Base-by-base conservation (phyloP, 805 yeast genomes). In the Wickerhamiella qilinensis region DNA sequence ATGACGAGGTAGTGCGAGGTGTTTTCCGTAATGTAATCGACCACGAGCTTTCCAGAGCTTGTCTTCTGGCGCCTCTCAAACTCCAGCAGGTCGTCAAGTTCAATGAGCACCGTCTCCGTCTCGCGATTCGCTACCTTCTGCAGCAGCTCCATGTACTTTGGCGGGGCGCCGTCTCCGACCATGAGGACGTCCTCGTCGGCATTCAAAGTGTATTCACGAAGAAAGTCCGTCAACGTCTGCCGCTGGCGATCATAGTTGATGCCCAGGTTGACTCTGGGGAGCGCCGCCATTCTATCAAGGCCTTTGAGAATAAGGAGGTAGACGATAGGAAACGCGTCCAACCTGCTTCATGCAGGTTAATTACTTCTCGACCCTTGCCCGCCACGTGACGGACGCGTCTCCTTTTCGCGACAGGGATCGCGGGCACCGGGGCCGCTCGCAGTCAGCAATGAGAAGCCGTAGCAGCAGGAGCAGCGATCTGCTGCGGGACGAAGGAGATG, bases 91-190 rank as follows among this genome's bases (percentile, higher is more conserved):
- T 91, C 99, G 56, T 91, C 94, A 37, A 91, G 65, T 43, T 84
- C 94, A 35, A 91, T 67, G 39, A 64, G 64, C 17, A 91, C 51
- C 1, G 84, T 72, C 24, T 79, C 64, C 21, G 65, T 45, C 47
- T 86, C 85, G 52, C 98, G 72, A 57, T 93, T 84, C 42, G 96
- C 85, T 24, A 91, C 69, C 47, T 73, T 64, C 53, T 84, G 94
- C 34, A 91, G 63, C 4, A 79, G 47, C 24, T 62, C 64, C 75
- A 79, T 63, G 60, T 91, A 91, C 57, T 91, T 91, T 19, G 47
- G 40, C 28, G 33, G 20, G 17, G 30, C 20, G 21, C 51, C 58
- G n/a, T 44, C 57, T 29, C 50, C 62, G 12, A 48, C 49, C 43
- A 43, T 41, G 15, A 40, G 29, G 38, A 43, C 43, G 30, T 38